Evolutionary conservation across 2,329 filamentous ascomycete genomes (phyloP).

Genomic region (Aspergillus sergii): DNA sequence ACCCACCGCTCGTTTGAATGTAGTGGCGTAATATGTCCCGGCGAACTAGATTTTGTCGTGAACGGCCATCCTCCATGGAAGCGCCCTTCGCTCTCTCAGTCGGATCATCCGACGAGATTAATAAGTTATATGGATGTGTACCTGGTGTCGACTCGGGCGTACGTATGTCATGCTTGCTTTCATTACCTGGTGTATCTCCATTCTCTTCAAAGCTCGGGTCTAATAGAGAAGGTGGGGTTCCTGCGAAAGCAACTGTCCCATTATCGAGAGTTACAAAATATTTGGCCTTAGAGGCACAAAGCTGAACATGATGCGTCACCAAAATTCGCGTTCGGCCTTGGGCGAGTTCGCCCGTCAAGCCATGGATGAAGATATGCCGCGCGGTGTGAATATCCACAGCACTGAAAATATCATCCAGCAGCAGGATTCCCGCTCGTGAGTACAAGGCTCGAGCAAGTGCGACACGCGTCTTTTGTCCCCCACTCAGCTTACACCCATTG

Average conservation of each 20-base stretch:
- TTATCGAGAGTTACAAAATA: slow-evolving; percentile 43
- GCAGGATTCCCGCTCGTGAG: slow-evolving; percentile 70
- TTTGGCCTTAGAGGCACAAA: slow-evolving; percentile 68
- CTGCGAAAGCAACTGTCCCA: not conserved
- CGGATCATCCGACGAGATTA: not conserved
- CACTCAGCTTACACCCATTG: slow-evolving; percentile 80
- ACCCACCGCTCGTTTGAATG: not conserved
- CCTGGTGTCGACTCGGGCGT: not conserved
- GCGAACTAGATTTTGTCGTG: not conserved
- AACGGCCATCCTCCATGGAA: not conserved
- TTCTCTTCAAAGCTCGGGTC: not conserved
- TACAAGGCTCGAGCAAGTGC: slow-evolving; percentile 77
- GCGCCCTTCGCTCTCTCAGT: not conserved
- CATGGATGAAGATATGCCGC: slow-evolving; percentile 74
- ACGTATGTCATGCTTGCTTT: not conserved
- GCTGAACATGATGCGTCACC: slow-evolving; percentile 76
- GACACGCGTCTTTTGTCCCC: slow-evolving; percentile 79
- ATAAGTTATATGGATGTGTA: not conserved
- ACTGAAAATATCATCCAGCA: slow-evolving; percentile 81
- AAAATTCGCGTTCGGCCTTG: slow-evolving; percentile 71
- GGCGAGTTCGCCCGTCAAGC: slow-evolving; percentile 69
- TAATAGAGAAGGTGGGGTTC: not conserved
- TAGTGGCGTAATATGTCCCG: not conserved
- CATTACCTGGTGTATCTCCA: not conserved
- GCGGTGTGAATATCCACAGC: slow-evolving; percentile 78